Conservation (phyloP, 2,329 filamentous ascomycete species). For the Xylariaceae sp. region DNA sequence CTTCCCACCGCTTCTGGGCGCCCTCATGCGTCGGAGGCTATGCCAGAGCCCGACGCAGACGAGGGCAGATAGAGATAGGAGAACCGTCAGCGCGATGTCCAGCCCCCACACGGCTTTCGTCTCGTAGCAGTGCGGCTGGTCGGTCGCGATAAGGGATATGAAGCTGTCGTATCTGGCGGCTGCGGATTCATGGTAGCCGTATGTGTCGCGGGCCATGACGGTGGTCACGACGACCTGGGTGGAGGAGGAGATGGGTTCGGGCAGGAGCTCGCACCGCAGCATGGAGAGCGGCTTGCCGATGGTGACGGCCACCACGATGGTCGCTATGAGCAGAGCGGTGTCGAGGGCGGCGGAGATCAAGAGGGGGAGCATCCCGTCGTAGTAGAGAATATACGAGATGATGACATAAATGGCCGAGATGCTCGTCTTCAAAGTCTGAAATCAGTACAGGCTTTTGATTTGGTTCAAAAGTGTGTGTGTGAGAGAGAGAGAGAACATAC, state of each 20-base stretch:
- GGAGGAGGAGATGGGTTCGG: constrained; percentile 30
- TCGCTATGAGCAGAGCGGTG: constrained; percentile 63
- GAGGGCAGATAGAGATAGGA: constrained; percentile 60
- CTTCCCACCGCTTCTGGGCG: constrained; percentile 34
- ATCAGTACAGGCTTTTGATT: too few relatives aligned
- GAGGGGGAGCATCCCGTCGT: constrained; percentile 69
- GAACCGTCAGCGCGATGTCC: constrained; percentile 68
- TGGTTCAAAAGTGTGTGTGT: background rate
- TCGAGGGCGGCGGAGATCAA: constrained; percentile 64
- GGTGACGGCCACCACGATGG: constrained; percentile 69
- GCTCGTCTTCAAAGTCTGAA: constrained; percentile 51
- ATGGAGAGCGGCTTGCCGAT: constrained; percentile 76
- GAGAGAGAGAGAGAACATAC: constrained; percentile 46
- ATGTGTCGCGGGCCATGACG: constrained; percentile 22
- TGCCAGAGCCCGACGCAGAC: constrained; percentile 58
- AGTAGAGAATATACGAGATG: constrained; percentile 76
- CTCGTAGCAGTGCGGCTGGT: constrained; percentile 66
- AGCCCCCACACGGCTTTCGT: constrained; percentile 86
- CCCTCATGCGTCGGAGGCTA: constrained; percentile 41
- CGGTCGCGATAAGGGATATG: constrained; percentile 45
- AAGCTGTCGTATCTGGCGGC: constrained; percentile 33
- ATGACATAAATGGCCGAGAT: constrained; percentile 73
- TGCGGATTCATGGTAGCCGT: constrained; percentile 22
- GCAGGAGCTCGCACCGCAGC: constrained; percentile 60
- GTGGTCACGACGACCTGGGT: constrained; percentile 32